phyloP scores from a whole-genome alignment of 129 eudicot genomes.

The Saposhnikovia divaricata region DNA sequence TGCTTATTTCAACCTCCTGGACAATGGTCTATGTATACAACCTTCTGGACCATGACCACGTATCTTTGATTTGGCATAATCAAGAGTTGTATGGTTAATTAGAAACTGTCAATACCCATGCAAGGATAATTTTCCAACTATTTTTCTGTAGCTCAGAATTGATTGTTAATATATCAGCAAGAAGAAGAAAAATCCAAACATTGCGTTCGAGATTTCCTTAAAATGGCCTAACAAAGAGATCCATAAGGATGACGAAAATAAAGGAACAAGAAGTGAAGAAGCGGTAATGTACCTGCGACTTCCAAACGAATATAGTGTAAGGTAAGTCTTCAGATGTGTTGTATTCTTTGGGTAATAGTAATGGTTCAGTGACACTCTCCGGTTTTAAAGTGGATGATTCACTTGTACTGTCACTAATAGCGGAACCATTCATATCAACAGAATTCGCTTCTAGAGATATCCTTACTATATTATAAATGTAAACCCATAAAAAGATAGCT shows the following conservation, averaged over 20 bases:
- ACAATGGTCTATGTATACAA: neutral
- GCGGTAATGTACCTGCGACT: constrained; percentile 22
- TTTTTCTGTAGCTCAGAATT: neutral
- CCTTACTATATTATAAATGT: constrained; percentile 69
- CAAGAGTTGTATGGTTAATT: neutral
- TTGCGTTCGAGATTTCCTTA: neutral
- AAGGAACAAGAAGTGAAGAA: neutral
- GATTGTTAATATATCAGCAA: neutral
- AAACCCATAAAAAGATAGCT: constrained; percentile 67
- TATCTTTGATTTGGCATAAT: neutral
- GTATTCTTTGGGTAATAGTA: constrained; percentile 20
- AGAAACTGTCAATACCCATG: neutral
- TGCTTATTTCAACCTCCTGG: neutral
- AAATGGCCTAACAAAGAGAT: neutral
- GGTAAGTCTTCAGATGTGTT: constrained; percentile 21
- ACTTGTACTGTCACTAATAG: constrained; percentile 6
- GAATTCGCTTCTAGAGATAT: constrained; percentile 25
- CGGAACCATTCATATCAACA: constrained; percentile 21
- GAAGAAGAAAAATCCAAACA: neutral
- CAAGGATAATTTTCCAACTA: neutral
- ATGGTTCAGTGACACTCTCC: constrained; percentile 24
- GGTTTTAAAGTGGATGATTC: constrained; percentile 12
- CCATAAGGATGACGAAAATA: neutral
- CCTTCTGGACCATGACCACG: neutral
- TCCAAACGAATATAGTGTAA: constrained; percentile 13